A percentile compares a stretch with the other conserved stretches of the same genome.
phyloP scores from a whole-genome alignment of 2,329 filamentous ascomycete genomes.

The Xylaria sp. region DNA sequence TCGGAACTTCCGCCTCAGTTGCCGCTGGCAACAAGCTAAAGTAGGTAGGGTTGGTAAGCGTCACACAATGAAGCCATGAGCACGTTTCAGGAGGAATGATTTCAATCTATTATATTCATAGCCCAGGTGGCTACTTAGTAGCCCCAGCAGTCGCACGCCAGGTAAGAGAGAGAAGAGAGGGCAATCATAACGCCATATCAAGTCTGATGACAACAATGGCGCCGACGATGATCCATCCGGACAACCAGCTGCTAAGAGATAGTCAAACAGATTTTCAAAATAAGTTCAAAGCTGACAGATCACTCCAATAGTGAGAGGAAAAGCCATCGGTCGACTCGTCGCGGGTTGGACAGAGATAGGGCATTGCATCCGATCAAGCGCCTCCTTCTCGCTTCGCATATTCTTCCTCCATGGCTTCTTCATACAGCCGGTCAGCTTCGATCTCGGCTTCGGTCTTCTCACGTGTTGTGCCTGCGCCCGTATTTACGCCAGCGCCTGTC shows the following conservation, averaged over 20 bases:
- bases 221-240: neutral
- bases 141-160: neutral
- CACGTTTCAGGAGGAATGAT: neutral
- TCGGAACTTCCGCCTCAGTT: slow-evolving; percentile 13
- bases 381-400: slow-evolving; percentile 67
- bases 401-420: slow-evolving; percentile 66
- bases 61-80: neutral
- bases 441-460: slow-evolving; percentile 62
- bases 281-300: neutral
- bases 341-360: neutral
- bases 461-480: slow-evolving; percentile 59
- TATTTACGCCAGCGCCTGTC: slow-evolving; percentile 61
- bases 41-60: slow-evolving; percentile 3
- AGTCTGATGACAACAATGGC: neutral
- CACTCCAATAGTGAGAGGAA: neutral
- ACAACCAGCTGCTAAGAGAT: neutral
- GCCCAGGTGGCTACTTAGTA: neutral
- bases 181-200: neutral
- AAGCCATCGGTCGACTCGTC: neutral
- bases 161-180: slow-evolving; percentile 10
- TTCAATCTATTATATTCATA: slow-evolving; percentile 14
- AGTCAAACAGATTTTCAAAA: neutral
- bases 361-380: slow-evolving; percentile 47
- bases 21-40: slow-evolving; percentile 3
- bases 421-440: slow-evolving; percentile 62